Base-by-base conservation (phyloP, 139 green algal genomes). In the Haematococcus sp. region DNA sequence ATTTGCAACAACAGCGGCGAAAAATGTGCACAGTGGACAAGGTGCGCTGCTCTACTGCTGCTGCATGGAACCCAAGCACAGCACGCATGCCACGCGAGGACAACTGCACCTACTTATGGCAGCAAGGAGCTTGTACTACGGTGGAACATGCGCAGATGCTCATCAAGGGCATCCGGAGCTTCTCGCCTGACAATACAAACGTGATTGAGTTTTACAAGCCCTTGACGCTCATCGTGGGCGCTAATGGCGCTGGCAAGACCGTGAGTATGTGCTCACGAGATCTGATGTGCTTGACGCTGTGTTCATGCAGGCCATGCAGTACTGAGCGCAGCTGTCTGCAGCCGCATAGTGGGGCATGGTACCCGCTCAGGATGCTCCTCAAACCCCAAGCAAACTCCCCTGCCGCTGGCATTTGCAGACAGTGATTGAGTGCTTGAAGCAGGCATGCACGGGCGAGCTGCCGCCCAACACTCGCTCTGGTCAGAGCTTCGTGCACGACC, bases 401-500 rank as follows among this genome's bases (percentile, higher is more conserved):
- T 55, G 46, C 40, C 40, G 7, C 11, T 49, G 40, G 15, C 25
- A 43, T 69, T 0, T 83, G 73, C 89, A 98, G 94, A 99, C 96
- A 1, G 88, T 99, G n/a, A 99, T 99, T 40, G 96, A 99, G 81
- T 98, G 93, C 79, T 81, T 99, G 27, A 97, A 96, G 69, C 88
- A 95, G 78, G 94, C 93, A 0, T 95, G 86, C 74, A 98, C 96
- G 4, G 96, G 96, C 3, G 91, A 95, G 73, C 83, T 99, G 68
- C 96, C 96, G 17, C 96, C 96, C 40, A 98, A 97, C 85, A 91
- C 87, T 0, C 82, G 86, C 19, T 86, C 74, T 25, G 93, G 95
- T 0, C 89, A 97, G 74, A 90, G 76, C 75, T 98, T 98, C 80
- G 90, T 98, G 25, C 93, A 98, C 77, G 95, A 89, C 66, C 84